These are phyloP conservation scores for Pelargonium fulgidum DNA, from an alignment of 441 rosid species.

Conservation along the genomic window DNA sequence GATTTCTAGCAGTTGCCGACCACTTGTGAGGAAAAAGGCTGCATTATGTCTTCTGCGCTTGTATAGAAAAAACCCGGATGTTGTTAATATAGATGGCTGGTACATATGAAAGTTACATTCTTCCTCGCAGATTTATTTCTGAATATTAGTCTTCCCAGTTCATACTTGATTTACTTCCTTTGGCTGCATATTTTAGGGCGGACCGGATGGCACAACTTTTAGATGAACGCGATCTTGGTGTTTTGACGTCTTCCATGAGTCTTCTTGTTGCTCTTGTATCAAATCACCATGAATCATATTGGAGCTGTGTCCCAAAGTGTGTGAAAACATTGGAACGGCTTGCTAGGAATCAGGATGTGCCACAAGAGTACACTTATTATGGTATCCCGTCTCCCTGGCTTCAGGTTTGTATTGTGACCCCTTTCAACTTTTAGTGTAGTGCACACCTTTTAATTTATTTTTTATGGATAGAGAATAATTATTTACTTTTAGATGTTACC, in stretches of 20 bases:
- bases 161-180: conserved; percentile 7
- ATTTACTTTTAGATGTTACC: too few species aligned
- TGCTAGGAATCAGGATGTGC: conserved; percentile 92
- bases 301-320: conserved; percentile 93
- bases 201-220: conserved; percentile 97
- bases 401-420: conserved; percentile 49
- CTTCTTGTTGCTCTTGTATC: conserved; percentile 97
- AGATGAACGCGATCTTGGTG: conserved; percentile 99
- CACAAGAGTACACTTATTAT: conserved; percentile 98
- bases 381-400: conserved; percentile 99
- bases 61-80: conserved; percentile 94
- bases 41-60: conserved; percentile 91
- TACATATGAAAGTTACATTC: conserved; percentile 30
- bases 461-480: neutral
- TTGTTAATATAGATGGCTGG: conserved; percentile 95
- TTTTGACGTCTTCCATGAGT: conserved; percentile 89
- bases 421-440: neutral
- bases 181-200: conserved; percentile 50
- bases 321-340: conserved; percentile 91
- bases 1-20: conserved; percentile 98
- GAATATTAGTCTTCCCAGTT: conserved; percentile 4
- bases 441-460: too few species aligned
- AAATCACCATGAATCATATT: conserved; percentile 79
- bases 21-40: conserved; percentile 96
- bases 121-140: conserved; percentile 7